Evolutionary conservation across 768 basidiomycete genomes (phyloP), one percentile per base, ranked within the genome.

Genomic region (Sporobolomyces pararoseus): DNA sequence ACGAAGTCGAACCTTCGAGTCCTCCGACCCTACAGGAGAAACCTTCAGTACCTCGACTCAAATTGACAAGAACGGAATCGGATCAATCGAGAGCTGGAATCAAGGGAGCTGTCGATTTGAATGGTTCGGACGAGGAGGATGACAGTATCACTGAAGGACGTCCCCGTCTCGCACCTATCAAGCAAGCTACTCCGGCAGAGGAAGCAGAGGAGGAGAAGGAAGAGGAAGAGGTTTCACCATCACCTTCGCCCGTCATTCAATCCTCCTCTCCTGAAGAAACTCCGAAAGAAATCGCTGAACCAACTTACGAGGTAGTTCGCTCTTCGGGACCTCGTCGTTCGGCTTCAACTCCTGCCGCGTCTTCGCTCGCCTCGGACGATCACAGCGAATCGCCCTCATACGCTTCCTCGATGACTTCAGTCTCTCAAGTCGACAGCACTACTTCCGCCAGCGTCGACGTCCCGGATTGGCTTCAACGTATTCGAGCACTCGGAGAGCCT

Each of bases 401-500:
- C 21, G 21, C 47, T 3, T 68, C 66, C 2, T 53, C 61, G 10
- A 35, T n/a, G 21, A 46, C 52, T 31, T 35, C 63, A 31, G 52
- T 50, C 21, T 59, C 35, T 12, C 58, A 59, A 59, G 42, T 31
- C 27, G 58, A 59, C 50, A 32, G 32, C 52, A 29, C 4, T 0
- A 13, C 27, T 21, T 19, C 37, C 23, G 52, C 66, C 4, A 31
- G 62, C 23, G 44, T 57, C 47, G 66, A 68, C 49, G 61, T 57
- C 3, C 71, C 71, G 31, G 65, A 68, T 50, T 72, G 71, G 71
- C 66, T 65, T 23, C 27, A 61, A 19, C 65, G 65, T 9, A 63
- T 72, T n/a, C 66, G 63, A 25, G 63, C 66, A 0, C 63, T 72
- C 39, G 71, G 71, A 23, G 66, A 72, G 4, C 71, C 71, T 2